Conservation (phyloP, 2,329 filamentous ascomycete species). For the Xylaria sp. region DNA sequence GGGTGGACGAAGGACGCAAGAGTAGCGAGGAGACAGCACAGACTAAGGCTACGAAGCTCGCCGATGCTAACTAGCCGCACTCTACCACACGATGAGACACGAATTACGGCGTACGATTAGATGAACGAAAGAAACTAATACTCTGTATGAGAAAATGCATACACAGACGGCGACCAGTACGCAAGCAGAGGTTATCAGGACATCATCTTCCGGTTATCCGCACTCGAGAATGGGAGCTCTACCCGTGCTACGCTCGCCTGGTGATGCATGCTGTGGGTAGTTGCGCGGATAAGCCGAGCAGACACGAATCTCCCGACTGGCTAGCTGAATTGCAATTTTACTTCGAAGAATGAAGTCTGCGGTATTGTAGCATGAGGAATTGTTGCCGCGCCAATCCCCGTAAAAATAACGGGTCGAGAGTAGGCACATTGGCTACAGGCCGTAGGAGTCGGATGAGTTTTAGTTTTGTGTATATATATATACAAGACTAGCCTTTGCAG, state of each 20-base stretch:
- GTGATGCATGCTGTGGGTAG: not conserved
- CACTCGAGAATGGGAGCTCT: not conserved
- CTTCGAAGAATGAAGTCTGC: not conserved
- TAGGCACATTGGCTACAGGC: not conserved
- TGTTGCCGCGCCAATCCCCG: not conserved
- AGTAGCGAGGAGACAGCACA: not conserved
- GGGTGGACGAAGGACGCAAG: not conserved
- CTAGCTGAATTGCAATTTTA: not conserved
- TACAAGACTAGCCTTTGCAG: not conserved
- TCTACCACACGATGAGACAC: not conserved
- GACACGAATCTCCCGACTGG: not conserved
- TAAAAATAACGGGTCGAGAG: not conserved
- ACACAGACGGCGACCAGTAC: not conserved
- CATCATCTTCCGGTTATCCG: not conserved
- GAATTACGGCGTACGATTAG: constrained; percentile 4
- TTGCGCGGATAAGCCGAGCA: not conserved
- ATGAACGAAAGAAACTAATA: constrained; percentile 9
- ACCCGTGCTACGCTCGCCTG: not conserved
- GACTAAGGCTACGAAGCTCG: not conserved
- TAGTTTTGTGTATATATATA: not conserved
- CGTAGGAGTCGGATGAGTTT: not conserved
- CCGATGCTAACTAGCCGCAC: not conserved
- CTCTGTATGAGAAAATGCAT: not conserved
- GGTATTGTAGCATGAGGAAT: not conserved
- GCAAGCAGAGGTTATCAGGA: not conserved